Evolutionary conservation across 768 basidiomycete species (phyloP), one percentile per base, ranked within the genome.

Genomic region (Serendipita sp.): DNA sequence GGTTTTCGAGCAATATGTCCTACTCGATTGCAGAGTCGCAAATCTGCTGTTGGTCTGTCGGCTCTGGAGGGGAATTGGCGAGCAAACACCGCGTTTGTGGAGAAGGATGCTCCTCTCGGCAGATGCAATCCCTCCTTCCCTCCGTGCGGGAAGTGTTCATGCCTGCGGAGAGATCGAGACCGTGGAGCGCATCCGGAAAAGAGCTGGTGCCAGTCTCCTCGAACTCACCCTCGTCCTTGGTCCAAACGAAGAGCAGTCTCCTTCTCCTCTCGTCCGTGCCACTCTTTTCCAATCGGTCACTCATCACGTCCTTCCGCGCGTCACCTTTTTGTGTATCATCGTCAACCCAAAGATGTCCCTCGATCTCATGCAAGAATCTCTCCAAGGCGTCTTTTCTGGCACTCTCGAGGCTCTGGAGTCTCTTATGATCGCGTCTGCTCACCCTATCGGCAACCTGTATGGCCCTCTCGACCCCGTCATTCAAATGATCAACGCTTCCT

Each of bases 291-390:
- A 60, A 8, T 3, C 34, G 30, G 56, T 60, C 10, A 38, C 16
- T 24, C 48, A 53, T n/a, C 4, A 10, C 28, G 28, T n/a, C 56
- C 56, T 60, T 37, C 30, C 4, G 13, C 4, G 34, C 16, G 37
- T 60, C 28, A 60, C 30, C 16, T 60, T 60, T 35, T 38, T 60
- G 37, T 60, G 56, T 18, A 35, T 28, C 34, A 60, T 60, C 56
- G 56, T 60, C n/a, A 60, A 60, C n/a, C 56, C 56, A 8, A n/a
- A n/a, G 8, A 60, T 60, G 56, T 28, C 56, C 16, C 56, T 60
- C 34, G 10, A 32, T 3, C 56, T 60, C 8, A 35, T 60, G 16
- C 13, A 32, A 3, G 16, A n/a, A 0, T 60, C 56, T 35, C 37
- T 60, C 5, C 28, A 28, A n/a, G 56, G 56, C 16, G 56, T 60